Conservation (phyloP, 192 early-diverging fungal species). For the Backusella circina region DNA sequence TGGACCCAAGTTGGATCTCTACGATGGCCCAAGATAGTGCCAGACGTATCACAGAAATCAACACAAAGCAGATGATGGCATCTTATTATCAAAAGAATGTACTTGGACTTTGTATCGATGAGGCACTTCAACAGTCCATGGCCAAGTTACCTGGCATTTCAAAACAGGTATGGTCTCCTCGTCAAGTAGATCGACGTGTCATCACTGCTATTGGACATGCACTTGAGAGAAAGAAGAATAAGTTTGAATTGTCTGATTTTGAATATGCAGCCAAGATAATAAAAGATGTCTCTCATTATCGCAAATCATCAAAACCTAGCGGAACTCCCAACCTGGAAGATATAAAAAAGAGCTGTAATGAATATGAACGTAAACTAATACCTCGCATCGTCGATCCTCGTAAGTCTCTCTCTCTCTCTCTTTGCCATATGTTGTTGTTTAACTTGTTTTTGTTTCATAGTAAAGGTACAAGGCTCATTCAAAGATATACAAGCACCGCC, state of each 20-base stretch:
- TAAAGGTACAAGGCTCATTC: conserved; percentile 57
- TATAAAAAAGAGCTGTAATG: conserved; percentile 42
- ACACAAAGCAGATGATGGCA: conserved; percentile 39
- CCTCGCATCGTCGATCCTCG: conserved; percentile 79
- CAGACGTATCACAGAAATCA: conserved; percentile 37
- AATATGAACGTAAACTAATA: conserved; percentile 76
- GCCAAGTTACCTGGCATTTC: conserved; percentile 31
- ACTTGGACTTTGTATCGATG: not conserved
- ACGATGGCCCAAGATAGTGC: conserved; percentile 37
- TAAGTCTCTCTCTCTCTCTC: conserved; percentile 19
- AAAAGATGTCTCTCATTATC: conserved; percentile 17
- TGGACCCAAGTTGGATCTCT: conserved; percentile 11
- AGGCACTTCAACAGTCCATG: conserved; percentile 15
- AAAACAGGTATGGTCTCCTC: conserved; percentile 41
- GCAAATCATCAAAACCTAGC: not conserved
- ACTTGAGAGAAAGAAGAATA: conserved; percentile 12
- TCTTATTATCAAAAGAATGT: conserved; percentile 32
- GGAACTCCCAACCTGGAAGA: conserved; percentile 7
- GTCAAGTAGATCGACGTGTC: conserved; percentile 43
- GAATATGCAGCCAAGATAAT: conserved; percentile 21
- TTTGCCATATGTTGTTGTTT: not conserved
- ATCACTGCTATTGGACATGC: conserved; percentile 43
- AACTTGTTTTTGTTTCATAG: conserved; percentile 24
- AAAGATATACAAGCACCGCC: conserved; percentile 70
- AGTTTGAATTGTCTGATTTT: conserved; percentile 20